Percentiles rank a stretch among this genome's conserved stretches.
These are phyloP conservation scores for Penicillium frequentans DNA, from an alignment of 2,329 filamentous ascomycete genomes.

Conservation along the genomic window DNA sequence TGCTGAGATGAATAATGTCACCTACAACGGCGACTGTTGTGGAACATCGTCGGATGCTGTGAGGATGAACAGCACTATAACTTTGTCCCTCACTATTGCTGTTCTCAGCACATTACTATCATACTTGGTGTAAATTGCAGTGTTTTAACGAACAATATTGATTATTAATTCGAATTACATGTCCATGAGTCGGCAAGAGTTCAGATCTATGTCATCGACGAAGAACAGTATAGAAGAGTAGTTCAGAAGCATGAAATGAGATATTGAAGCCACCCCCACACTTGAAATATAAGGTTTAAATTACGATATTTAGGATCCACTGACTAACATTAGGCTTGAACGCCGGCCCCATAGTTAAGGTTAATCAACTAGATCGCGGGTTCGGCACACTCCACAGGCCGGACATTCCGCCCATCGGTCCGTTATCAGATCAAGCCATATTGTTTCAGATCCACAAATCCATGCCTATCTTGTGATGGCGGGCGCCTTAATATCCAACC, in stretches of 20 bases:
- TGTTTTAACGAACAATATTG: background rate
- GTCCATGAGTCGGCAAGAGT: background rate
- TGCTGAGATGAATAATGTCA: slow-evolving; percentile 1
- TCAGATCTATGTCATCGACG: background rate
- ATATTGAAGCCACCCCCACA: background rate
- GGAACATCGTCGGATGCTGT: background rate
- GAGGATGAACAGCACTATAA: background rate
- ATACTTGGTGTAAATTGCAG: background rate
- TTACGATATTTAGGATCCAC: background rate
- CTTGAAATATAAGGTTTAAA: background rate
- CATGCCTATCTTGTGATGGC: background rate
- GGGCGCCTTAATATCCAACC: background rate
- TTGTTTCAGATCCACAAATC: background rate
- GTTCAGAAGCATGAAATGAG: background rate
- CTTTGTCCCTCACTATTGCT: background rate
- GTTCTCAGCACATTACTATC: background rate
- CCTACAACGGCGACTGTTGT: background rate
- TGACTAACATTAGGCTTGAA: background rate
- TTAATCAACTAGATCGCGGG: background rate
- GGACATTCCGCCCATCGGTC: background rate
- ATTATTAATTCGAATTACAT: background rate
- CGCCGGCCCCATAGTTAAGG: background rate
- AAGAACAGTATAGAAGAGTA: background rate
- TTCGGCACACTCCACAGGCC: background rate
- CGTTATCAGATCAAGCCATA: background rate